phyloP scores from a whole-genome alignment of 768 basidiomycete genomes.

The Thelephora aurantiotincta region DNA sequence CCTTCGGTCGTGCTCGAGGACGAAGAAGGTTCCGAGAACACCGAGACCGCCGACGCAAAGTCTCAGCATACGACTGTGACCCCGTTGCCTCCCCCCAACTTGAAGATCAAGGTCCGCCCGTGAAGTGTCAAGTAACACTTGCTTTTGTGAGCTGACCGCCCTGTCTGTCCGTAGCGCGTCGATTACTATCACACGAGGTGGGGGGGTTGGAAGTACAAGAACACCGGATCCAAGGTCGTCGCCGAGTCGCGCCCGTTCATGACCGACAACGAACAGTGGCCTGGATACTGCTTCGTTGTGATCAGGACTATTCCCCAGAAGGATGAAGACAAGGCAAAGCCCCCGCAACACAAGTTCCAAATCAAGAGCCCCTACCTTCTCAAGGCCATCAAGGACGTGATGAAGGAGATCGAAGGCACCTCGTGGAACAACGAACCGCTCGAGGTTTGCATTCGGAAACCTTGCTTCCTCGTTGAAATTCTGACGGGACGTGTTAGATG shows the following conservation, averaged over 20 bases:
- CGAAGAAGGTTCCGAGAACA: background rate
- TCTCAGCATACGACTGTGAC: slow-evolving; percentile 10
- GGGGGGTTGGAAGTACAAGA: slow-evolving; percentile 50
- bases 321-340: slow-evolving; percentile 10
- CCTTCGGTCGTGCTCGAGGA: background rate
- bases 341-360: slow-evolving; percentile 36
- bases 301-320: slow-evolving; percentile 32
- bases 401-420: slow-evolving; percentile 41
- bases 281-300: slow-evolving; percentile 41
- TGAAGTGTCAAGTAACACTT: too few species aligned
- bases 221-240: slow-evolving; percentile 37
- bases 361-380: slow-evolving; percentile 46
- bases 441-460: slow-evolving; percentile 21
- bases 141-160: too few species aligned
- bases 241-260: slow-evolving; percentile 22
- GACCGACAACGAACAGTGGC: slow-evolving; percentile 33
- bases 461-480: background rate
- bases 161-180: slow-evolving; percentile 19
- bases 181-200: slow-evolving; percentile 46
- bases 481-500: slow-evolving; percentile 19
- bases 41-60: background rate
- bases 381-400: slow-evolving; percentile 43
- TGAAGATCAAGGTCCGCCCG: slow-evolving; percentile 31
- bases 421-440: slow-evolving; percentile 49
- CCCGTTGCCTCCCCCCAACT: slow-evolving; percentile 25